A percentile compares a stretch with the other conserved stretches of the same genome.
phyloP scores from a whole-genome alignment of 163 green algal species.

The Chlorella variabilis region DNA sequence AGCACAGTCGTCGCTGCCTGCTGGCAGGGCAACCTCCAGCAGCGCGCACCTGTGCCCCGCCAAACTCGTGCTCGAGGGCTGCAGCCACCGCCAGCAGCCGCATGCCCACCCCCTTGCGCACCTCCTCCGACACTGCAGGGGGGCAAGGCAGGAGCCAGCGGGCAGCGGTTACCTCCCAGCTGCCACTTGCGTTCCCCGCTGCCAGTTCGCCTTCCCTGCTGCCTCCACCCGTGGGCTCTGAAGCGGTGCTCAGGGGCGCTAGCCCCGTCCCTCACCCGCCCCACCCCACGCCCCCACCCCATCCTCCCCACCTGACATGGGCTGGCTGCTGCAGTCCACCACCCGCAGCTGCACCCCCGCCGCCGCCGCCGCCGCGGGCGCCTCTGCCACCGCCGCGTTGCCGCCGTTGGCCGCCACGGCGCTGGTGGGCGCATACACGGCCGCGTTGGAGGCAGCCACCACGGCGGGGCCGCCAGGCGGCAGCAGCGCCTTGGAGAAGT shows the following conservation, averaged over 20 bases:
- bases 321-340: constrained; percentile 88
- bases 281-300: no score
- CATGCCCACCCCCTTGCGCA: constrained; percentile 44
- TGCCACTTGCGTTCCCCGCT: no score
- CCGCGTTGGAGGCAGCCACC: constrained; percentile 5
- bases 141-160: not conserved
- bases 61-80: constrained; percentile 74
- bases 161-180: no score
- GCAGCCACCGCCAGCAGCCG: constrained; percentile 63
- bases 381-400: not conserved
- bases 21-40: not conserved
- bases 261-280: no score
- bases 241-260: no score
- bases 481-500: constrained; percentile 86
- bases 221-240: no score
- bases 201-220: no score
- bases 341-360: constrained; percentile 43
- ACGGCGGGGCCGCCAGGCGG: constrained; percentile 21
- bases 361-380: not conserved
- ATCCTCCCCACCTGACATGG: constrained; percentile 67
- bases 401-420: not conserved
- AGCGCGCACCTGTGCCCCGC: constrained; percentile 61
- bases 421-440: not conserved
- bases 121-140: constrained; percentile 38
- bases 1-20: not conserved